These are phyloP conservation scores for Bipolaris cookei DNA, from an alignment of 2,329 filamentous ascomycete species.

Conservation along the genomic window DNA sequence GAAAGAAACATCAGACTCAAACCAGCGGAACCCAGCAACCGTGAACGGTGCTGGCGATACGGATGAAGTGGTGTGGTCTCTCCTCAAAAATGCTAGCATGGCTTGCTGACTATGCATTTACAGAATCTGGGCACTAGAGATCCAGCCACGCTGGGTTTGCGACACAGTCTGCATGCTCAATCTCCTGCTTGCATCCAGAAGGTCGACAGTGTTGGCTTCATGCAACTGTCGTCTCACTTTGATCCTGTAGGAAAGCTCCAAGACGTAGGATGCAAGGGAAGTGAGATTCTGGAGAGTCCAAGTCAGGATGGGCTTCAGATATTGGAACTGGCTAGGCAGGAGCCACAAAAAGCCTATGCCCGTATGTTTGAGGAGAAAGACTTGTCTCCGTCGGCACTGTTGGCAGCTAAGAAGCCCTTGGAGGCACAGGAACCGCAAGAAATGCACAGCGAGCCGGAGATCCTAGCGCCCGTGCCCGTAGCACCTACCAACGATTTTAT, in stretches of 20 bases:
- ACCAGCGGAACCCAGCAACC: conserved; percentile 5
- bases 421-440: conserved; percentile 8
- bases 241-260: conserved; percentile 1
- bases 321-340: conserved; percentile 3
- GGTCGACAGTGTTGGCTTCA: conserved; percentile 3
- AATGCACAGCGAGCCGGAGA: conserved; percentile 4
- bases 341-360: conserved; percentile 5
- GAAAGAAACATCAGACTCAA: conserved; percentile 8
- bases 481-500: conserved; percentile 1
- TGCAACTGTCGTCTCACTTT: conserved; percentile 4
- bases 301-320: conserved; percentile 6
- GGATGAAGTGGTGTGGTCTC: conserved; percentile 9
- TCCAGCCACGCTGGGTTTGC: conserved; percentile 3
- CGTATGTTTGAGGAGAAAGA: conserved; percentile 3
- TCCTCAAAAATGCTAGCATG: conserved; percentile 8
- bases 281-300: conserved; percentile 1
- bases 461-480: neutral
- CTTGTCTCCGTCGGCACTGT: conserved; percentile 1
- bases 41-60: conserved; percentile 9
- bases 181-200: conserved; percentile 6
- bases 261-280: conserved; percentile 6
- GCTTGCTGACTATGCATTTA: conserved; percentile 8
- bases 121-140: conserved; percentile 5
- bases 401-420: conserved; percentile 3
- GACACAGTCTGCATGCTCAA: conserved; percentile 6